Base-by-base conservation (phyloP, 768 basidiomycete genomes). In the Kwoniella bestiolae region DNA sequence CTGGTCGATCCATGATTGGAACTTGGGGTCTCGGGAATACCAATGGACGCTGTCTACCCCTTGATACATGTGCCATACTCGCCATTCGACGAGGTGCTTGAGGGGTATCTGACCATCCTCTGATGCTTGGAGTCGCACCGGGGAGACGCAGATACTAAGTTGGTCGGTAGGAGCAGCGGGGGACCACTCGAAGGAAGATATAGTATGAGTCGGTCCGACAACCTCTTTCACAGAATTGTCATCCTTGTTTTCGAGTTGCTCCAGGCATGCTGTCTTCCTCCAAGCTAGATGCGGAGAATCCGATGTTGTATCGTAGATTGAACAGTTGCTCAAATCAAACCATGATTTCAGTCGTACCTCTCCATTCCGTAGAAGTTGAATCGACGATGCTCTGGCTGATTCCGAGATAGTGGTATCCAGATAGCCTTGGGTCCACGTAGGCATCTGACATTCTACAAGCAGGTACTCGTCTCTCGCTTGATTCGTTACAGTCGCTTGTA, bases 11-110 rank as follows among this genome's bases (percentile, higher is more conserved):
- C 64, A 65, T 5, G 14, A 14, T 23, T 31, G 28, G 25, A 65
- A 52, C 2, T 25, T 23, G 7, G 56, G 34, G 38, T 59, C 38
- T n/a, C 64, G 41, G 1, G 64, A 44, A 31, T 58, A 59, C 56
- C 57, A 65, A 38, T 65, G 64, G 25, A 60, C 64, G 2, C 25
- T 31, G 11, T 34, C 51, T 18, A 65, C 64, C 44, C 64, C 64
- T 53, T 60, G 56, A 25, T 51, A 65, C 28, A 60, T 49, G 34
- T 65, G 56, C 47, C 49, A 59, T 23, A 65, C 31, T 21, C 64
- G 28, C 64, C 64, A 65, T 38, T 65, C 56, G 18, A 65, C 29
- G 28, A n/a, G 23, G n/a, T 51, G 3, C 41, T 63, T 34, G 25
- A 35, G 41, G 21, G 34, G 52, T 18, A 38, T 28, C 41, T 23